Percentiles rank a stretch among this genome's conserved stretches.
These are phyloP conservation scores for Kurtzmaniella quercitrusa DNA, from an alignment of 1,139 yeast species.

Conservation along the genomic window DNA sequence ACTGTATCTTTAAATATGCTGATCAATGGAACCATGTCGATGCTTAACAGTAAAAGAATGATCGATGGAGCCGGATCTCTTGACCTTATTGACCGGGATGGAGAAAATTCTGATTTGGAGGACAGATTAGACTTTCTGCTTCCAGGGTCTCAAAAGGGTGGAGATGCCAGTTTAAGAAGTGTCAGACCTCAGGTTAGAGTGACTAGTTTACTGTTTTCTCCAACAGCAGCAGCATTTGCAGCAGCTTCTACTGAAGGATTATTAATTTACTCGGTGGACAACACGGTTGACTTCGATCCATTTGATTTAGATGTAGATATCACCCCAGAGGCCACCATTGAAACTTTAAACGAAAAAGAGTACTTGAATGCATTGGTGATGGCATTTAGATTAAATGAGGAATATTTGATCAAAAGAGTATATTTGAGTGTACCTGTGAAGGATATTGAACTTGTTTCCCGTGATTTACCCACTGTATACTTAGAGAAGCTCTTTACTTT, in stretches of 20 bases:
- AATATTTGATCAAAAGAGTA: conserved; percentile 63
- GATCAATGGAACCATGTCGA: conserved; percentile 80
- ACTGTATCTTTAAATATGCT: conserved; percentile 86
- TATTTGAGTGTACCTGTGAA: conserved; percentile 74
- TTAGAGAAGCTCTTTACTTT: conserved; percentile 64
- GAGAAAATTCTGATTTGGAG: conserved; percentile 82
- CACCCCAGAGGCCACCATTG: conserved; percentile 73
- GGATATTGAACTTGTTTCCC: conserved; percentile 63
- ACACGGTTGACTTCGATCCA: conserved; percentile 79
- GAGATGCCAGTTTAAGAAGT: conserved; percentile 79
- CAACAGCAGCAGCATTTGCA: conserved; percentile 87
- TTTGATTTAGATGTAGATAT: conserved; percentile 91
- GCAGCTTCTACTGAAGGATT: conserved; percentile 97
- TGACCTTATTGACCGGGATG: conserved; percentile 77
- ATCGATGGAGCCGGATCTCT: conserved; percentile 81
- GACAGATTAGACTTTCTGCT: conserved; percentile 71
- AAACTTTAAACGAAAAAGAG: conserved; percentile 62
- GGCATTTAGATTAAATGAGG: conserved; percentile 91
- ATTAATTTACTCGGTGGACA: conserved; percentile 75
- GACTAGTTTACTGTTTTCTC: conserved; percentile 74
- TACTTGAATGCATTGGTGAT: conserved; percentile 80
- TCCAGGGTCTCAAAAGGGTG: conserved; percentile 83
- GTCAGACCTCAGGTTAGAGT: conserved; percentile 80
- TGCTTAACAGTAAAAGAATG: conserved; percentile 73
- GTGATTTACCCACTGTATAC: conserved; percentile 73